Evolutionary conservation across 1,284 basidiomycete genomes (phyloP).

Genomic region (Hortiboletus rubellus): DNA sequence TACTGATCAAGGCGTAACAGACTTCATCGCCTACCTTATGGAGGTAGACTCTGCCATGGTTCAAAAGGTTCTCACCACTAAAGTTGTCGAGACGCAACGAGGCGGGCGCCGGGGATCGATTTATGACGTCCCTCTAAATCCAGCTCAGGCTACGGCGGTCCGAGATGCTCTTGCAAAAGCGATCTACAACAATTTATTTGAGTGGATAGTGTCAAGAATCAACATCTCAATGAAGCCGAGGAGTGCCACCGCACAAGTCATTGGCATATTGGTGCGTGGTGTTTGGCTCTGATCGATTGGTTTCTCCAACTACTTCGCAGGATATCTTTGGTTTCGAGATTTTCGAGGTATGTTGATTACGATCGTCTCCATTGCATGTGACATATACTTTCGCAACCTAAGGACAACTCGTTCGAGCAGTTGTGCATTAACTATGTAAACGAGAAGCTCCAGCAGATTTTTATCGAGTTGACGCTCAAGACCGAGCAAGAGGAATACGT

Average conservation of each 20-base stretch:
- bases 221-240: conserved; percentile 96
- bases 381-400: conserved; percentile 33
- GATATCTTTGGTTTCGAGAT: conserved; percentile 99
- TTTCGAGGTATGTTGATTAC: conserved; percentile 64
- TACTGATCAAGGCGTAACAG: conserved; percentile 85
- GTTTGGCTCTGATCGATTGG: neutral
- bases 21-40: conserved; percentile 95
- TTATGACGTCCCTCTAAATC: conserved; percentile 96
- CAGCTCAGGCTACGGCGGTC: conserved; percentile 86
- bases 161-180: conserved; percentile 95
- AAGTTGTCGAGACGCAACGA: conserved; percentile 90
- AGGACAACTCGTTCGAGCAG: conserved; percentile 99
- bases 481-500: conserved; percentile 99
- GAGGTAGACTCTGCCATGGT: conserved; percentile 80
- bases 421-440: conserved; percentile 99
- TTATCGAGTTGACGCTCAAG: conserved; percentile 98
- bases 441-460: conserved; percentile 98
- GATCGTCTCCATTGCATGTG: neutral
- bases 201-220: conserved; percentile 98
- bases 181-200: conserved; percentile 98
- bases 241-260: conserved; percentile 74
- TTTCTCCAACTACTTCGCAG: conserved; percentile 37
- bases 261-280: conserved; percentile 81
- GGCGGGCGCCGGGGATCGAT: conserved; percentile 93
- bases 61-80: conserved; percentile 84